Evolutionary conservation across 140 eudicot genomes (phyloP), one percentile per base, ranked within the genome.

Genomic region (Erigeron philadelphicus): DNA sequence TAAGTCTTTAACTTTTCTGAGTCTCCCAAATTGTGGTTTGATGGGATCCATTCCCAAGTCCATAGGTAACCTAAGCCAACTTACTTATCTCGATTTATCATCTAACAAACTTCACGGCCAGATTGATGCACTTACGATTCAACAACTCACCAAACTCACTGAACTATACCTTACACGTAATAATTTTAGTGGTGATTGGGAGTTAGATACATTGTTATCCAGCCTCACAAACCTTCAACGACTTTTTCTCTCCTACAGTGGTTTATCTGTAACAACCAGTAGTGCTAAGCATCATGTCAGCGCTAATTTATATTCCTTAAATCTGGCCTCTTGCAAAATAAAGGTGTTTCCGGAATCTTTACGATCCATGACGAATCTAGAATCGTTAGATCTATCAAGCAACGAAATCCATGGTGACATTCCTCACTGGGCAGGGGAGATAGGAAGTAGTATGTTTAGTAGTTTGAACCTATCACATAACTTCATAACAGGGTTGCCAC

Each of bases 181-280:
- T n/a, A 69, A 57, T 58, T 74, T 74, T 25, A 58, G 47, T 2
- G 73, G 84, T 0, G 8, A 4, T 0, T n/a, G 68, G 76, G 68
- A 64, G 16, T 9, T 76, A 8, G 55, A 46, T 50, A 53, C 67
- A 60, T 46, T 70, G 54, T 76, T 76, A 8, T 76, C 76, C 31
- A 63, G 17, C 40, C 67, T 64, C 18, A n/a, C n/a, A n/a, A n/a
- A n/a, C n/a, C n/a, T n/a, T n/a, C n/a, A n/a, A n/a, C n/a, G n/a
- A n/a, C n/a, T n/a, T n/a, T n/a, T n/a, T n/a, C 71, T 68, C 21
- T 76, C 71, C 7, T 18, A 68, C 23, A 68, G 67, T 23, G 67
- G 68, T 11, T 21, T 71, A 58, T 21, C 47, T 21, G 43, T 71
- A 43, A 60, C 16, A 5, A 11, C 67, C 35, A 58, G 6, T 31